Evolutionary conservation across 805 yeast species (phyloP).

Genomic region (Groenewaldozyma tartarivorans): DNA sequence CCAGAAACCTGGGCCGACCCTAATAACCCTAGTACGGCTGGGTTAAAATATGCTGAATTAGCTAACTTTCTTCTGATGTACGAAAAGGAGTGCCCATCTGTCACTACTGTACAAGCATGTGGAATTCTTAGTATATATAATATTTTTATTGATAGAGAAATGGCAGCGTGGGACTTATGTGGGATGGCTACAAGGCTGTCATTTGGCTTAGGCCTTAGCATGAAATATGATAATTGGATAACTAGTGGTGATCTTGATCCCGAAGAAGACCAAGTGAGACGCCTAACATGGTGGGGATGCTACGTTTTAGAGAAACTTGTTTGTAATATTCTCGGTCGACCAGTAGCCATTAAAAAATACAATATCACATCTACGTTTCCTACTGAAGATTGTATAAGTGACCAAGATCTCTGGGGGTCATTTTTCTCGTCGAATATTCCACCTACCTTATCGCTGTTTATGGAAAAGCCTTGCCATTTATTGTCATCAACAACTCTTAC

Average conservation of each 20-base stretch:
- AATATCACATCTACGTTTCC: conserved; percentile 10
- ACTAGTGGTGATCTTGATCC: conserved; percentile 2
- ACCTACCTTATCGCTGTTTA: background rate
- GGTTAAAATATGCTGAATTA: conserved; percentile 10
- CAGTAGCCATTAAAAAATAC: conserved; percentile 11
- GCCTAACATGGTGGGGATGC: conserved; percentile 14
- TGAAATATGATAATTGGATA: conserved; percentile 6
- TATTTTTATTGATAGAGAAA: conserved; percentile 9
- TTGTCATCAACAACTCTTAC: conserved; percentile 9
- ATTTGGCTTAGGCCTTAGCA: conserved; percentile 11
- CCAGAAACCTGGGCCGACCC: conserved; percentile 2
- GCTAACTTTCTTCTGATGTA: conserved; percentile 9
- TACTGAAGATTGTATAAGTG: conserved; percentile 8
- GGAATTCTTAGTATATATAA: conserved; percentile 9
- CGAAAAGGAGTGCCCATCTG: conserved; percentile 11
- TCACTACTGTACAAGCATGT: conserved; percentile 13
- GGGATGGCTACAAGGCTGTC: conserved; percentile 12
- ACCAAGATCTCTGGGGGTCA: conserved; percentile 6
- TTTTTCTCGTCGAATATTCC: conserved; percentile 1
- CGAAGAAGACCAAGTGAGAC: conserved; percentile 9
- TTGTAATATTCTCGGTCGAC: conserved; percentile 13
- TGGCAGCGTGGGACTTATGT: conserved; percentile 11
- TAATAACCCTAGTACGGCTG: conserved; percentile 6
- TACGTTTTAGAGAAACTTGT: conserved; percentile 10
- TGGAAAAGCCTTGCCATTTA: conserved; percentile 7